Percentiles rank a stretch among this genome's conserved stretches.
Evolutionary conservation across 2,329 filamentous ascomycete genomes (phyloP).

Genomic region (Sordariomycetes sp.): DNA sequence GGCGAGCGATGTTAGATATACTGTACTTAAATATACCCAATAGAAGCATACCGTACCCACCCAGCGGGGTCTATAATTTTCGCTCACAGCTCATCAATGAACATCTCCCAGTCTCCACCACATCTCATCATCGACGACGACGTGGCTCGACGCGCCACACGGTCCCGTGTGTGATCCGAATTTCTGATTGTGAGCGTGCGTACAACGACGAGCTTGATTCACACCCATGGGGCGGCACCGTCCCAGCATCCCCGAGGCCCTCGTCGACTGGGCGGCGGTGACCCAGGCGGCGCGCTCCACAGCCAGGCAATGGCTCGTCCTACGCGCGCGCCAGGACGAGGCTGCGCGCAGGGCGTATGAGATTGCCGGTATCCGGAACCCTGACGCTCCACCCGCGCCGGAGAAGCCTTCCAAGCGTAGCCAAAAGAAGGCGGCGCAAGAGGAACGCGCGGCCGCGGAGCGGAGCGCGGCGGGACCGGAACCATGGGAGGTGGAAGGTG

Average conservation of each 20-base stretch:
- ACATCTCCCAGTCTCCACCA: neutral
- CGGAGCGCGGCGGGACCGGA: neutral
- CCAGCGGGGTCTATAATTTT: neutral
- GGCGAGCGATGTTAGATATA: neutral
- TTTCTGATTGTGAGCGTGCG: neutral
- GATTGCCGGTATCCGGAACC: slow-evolving; percentile 22
- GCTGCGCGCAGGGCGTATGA: slow-evolving; percentile 36
- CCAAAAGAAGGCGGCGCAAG: neutral
- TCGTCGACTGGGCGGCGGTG: slow-evolving; percentile 60
- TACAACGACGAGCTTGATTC: neutral
- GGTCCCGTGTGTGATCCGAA: neutral
- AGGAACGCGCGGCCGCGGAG: neutral
- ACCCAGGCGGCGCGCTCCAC: slow-evolving; percentile 60
- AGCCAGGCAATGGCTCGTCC: slow-evolving; percentile 49
- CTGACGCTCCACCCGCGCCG: slow-evolving; percentile 3
- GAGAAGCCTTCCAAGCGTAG: neutral
- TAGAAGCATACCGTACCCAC: slow-evolving; percentile 1
- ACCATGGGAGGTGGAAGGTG: neutral
- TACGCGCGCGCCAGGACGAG: slow-evolving; percentile 44
- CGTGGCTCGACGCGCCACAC: neutral
- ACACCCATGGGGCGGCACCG: slow-evolving; percentile 29
- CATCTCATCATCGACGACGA: neutral
- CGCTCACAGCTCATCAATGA: neutral
- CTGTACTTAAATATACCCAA: neutral
- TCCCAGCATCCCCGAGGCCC: slow-evolving; percentile 42